Evolutionary conservation across 176 grass and related monocot species (phyloP), one percentile per base, ranked within the genome.

Genomic region (Metroxylon sagu): DNA sequence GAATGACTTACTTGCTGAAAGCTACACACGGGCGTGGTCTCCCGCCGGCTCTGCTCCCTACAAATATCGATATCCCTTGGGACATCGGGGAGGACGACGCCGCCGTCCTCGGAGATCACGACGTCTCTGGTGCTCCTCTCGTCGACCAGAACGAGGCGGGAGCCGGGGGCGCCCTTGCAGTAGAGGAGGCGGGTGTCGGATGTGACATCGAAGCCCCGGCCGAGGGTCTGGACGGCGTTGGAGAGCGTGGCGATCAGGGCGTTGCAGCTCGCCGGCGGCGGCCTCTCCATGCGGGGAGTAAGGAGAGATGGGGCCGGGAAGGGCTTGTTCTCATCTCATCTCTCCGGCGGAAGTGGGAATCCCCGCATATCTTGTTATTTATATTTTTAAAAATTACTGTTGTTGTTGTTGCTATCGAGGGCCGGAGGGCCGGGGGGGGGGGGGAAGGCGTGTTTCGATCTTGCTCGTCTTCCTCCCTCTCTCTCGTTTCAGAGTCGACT

Each of bases 1-100:
- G 35, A 43, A 2, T 49, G 50, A 14, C 70, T 79, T 29, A 98
- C 93, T 84, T 89, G 71, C 29, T 53, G 64, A 69, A 89, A 98
- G 71, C 68, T 86, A 61, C 54, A 83, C 49, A 92, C 85, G 19
- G 74, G 79, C 50, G 81, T 81, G 25, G 64, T 77, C 18, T 77
- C 81, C 30, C 15, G 72, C 49, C n/a, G 65, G 2, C 77, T 50
- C 53, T 52, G 30, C 64, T 58, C 77, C 19, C 17, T 56, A 17
- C 74, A 71, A 1, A 98, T 79, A 3, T 77, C 64, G 59, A 98
- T 76, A 14, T 89, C 82, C n/a, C 43, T 50, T 26, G 76, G 76
- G 18, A 88, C 81, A 21, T 80, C 76, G 23, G 70, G 65, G 64
- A 98, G 76, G 16, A 89, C 70, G 29, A 68, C 3, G 63, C 68